Conservation (phyloP, 306 rosid genomes). For the Astragalus glycyphyllos region DNA sequence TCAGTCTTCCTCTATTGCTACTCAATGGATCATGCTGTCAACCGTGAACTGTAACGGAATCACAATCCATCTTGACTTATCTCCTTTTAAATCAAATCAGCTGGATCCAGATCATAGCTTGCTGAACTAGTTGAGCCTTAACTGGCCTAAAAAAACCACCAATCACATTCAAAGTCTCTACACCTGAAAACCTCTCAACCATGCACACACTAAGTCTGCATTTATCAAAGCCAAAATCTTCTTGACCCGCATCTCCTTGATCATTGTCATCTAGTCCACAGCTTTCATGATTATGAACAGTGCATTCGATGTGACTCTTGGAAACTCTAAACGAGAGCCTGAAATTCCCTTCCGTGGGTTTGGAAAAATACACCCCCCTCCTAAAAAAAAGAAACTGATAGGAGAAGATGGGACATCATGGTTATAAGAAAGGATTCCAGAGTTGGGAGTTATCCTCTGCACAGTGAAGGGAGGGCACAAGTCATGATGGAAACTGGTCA, state of each 20-base stretch:
- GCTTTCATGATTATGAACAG: not conserved
- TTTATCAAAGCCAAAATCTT: not conserved
- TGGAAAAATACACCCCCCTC: not conserved
- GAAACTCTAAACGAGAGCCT: not conserved
- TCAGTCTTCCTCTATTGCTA: not conserved
- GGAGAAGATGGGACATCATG: not conserved
- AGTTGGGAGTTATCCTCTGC: not conserved
- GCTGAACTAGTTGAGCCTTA: not conserved
- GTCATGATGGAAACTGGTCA: not conserved
- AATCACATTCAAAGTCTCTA: not conserved
- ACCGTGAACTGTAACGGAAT: constrained; percentile 3
- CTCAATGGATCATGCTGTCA: not conserved
- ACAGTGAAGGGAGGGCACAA: constrained; percentile 1
- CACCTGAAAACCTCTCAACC: not conserved
- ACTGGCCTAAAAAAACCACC: not conserved
- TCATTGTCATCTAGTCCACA: no score
- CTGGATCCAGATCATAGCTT: not conserved
- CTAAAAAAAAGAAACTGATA: not conserved
- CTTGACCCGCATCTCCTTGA: no score
- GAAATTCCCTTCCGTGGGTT: not conserved
- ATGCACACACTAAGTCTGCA: not conserved
- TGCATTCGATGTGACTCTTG: not conserved
- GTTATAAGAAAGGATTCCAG: not conserved
- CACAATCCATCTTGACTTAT: not conserved
- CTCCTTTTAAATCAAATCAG: constrained; percentile 11